Evolutionary conservation across 352 stramenopile species (phyloP).

Genomic region (Pythium rhizo-oryzae): DNA sequence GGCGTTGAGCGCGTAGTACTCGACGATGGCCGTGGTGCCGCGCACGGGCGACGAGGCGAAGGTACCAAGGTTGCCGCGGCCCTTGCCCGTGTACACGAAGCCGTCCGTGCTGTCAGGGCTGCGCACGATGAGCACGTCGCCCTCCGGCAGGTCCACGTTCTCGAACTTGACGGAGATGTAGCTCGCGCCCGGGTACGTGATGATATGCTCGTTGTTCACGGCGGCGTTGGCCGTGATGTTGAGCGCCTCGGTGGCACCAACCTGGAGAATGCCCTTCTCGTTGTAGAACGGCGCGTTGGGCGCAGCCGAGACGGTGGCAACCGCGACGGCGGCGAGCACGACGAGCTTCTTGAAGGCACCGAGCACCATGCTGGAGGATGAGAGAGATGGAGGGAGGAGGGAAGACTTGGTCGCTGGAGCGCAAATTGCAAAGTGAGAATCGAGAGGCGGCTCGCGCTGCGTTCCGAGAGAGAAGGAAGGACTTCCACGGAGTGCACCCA

Average conservation of each 20-base stretch:
- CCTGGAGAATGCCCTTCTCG: constrained; percentile 39
- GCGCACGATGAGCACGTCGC: constrained; percentile 52
- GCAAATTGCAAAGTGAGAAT: constrained; percentile 23
- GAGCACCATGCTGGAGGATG: constrained; percentile 23
- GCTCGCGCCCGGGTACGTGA: constrained; percentile 44
- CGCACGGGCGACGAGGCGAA: constrained; percentile 28
- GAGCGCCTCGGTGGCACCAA: constrained; percentile 38
- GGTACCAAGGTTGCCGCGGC: constrained; percentile 20
- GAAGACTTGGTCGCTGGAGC: constrained; percentile 2
- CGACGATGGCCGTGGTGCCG: constrained; percentile 17
- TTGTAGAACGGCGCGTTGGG: constrained; percentile 29
- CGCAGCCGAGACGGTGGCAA: constrained; percentile 10
- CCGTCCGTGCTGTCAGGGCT: constrained; percentile 32
- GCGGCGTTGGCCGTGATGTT: constrained; percentile 11
- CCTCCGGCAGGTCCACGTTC: constrained; percentile 51
- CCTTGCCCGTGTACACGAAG: constrained; percentile 27
- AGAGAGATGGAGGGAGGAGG: neutral
- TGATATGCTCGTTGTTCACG: constrained; percentile 12
- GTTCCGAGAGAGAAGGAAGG: too few relatives aligned
- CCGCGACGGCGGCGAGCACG: constrained; percentile 22
- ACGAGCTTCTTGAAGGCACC: constrained; percentile 32
- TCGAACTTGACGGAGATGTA: constrained; percentile 65
- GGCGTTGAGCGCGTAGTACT: constrained; percentile 25
- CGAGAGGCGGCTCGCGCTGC: too few relatives aligned
- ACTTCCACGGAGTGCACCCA: too few relatives aligned